These are phyloP conservation scores for Colletotrichum sp. DNA, from an alignment of 2,329 filamentous ascomycete species.

Conservation along the genomic window DNA sequence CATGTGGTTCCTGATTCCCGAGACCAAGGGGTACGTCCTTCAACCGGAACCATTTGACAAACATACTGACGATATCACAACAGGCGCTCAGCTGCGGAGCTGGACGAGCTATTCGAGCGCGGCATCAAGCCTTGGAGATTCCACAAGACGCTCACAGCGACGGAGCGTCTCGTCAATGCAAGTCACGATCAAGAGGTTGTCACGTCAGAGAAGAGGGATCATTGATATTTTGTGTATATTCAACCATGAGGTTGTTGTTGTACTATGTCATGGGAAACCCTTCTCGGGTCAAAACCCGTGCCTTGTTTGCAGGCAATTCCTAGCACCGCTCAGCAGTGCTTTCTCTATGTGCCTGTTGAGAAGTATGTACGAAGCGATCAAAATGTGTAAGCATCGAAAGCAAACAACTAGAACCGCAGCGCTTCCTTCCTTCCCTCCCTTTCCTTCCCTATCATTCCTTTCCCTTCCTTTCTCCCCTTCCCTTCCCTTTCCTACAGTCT, in stretches of 20 bases:
- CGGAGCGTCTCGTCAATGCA: background rate
- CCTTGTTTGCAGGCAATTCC: background rate
- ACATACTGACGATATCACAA: background rate
- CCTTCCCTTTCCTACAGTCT: background rate
- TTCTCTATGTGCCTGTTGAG: background rate
- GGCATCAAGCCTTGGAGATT: constrained; percentile 30
- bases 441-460: too few species aligned
- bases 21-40: constrained; percentile 18
- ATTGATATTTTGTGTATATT: background rate
- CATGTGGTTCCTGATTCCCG: constrained; percentile 27
- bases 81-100: constrained; percentile 26
- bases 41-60: background rate
- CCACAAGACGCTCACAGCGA: constrained; percentile 20
- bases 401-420: background rate
- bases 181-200: background rate
- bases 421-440: background rate
- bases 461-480: too few species aligned
- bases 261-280: background rate
- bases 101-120: constrained; percentile 29
- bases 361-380: background rate
- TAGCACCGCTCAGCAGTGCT: background rate
- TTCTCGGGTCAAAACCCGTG: background rate
- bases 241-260: background rate
- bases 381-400: background rate
- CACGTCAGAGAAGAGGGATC: background rate